These are phyloP conservation scores for Syncephalastrum contaminatum DNA, from an alignment of 371 early-diverging fungal species.

Conservation along the genomic window DNA sequence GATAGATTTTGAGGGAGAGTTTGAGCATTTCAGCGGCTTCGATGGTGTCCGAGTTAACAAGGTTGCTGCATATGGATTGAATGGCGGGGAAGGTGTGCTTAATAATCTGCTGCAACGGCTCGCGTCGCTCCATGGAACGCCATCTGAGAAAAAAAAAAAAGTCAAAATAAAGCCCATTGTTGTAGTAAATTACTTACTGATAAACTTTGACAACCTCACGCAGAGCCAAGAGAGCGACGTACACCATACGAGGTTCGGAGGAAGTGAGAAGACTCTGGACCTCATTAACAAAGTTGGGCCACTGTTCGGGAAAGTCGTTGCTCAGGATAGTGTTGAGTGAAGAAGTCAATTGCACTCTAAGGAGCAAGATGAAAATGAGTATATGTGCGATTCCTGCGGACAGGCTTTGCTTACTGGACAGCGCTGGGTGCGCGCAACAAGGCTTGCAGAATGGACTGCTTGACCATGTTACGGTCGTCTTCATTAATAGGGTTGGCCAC, in stretches of 20 bases:
- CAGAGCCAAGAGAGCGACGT: slow-evolving; percentile 75
- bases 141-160: slow-evolving; percentile 37
- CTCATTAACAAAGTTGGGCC: slow-evolving; percentile 77
- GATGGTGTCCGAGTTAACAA: slow-evolving; percentile 53
- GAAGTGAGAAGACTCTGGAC: slow-evolving; percentile 63
- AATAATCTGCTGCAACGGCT: slow-evolving; percentile 66
- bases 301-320: slow-evolving; percentile 77
- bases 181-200: slow-evolving; percentile 54
- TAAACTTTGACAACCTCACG: slow-evolving; percentile 79
- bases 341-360: slow-evolving; percentile 73
- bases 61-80: slow-evolving; percentile 63
- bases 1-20: slow-evolving; percentile 77
- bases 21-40: slow-evolving; percentile 87
- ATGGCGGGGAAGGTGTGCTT: slow-evolving; percentile 71
- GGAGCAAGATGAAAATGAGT: slow-evolving; percentile 1
- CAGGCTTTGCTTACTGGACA: slow-evolving; percentile 57
- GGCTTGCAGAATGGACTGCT: slow-evolving; percentile 72
- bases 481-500: slow-evolving; percentile 54
- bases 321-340: slow-evolving; percentile 66
- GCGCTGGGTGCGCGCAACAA: slow-evolving; percentile 63
- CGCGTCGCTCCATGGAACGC: slow-evolving; percentile 54
- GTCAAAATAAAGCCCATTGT: not conserved
- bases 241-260: slow-evolving; percentile 60
- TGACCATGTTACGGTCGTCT: slow-evolving; percentile 69
- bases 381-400: not conserved